phyloP scores from a whole-genome alignment of 139 green algal genomes.

The Picocystis salinarum region DNA sequence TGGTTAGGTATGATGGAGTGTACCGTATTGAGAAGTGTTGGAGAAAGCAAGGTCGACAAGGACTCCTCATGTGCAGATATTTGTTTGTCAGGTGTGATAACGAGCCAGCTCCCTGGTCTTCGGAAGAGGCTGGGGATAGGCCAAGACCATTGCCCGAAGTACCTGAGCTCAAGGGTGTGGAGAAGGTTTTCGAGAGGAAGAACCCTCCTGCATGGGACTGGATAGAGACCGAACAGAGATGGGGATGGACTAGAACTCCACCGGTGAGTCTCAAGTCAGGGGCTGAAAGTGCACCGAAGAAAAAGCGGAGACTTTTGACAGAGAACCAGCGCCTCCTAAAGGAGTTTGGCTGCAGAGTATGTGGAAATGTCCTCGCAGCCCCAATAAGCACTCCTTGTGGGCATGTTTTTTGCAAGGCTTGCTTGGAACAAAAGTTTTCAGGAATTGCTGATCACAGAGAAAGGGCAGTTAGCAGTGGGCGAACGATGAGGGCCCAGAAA shows the following conservation, averaged over 20 bases:
- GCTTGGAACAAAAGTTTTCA: conserved; percentile 49
- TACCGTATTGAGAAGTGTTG: conserved; percentile 82
- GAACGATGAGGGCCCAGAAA: conserved; percentile 43
- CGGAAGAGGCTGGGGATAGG: too few species aligned
- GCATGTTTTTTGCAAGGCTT: conserved; percentile 78
- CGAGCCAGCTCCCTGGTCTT: conserved; percentile 66
- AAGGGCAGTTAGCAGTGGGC: conserved; percentile 6
- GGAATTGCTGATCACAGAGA: conserved; percentile 9
- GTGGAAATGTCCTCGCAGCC: conserved; percentile 30
- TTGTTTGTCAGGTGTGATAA: conserved; percentile 90
- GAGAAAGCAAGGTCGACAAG: conserved; percentile 53
- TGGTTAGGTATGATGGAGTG: conserved; percentile 78
- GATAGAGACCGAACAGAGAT: conserved; percentile 13
- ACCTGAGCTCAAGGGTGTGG: conserved; percentile 9
- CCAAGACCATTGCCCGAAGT: conserved; percentile 6
- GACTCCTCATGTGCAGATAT: conserved; percentile 56
- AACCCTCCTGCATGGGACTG: conserved; percentile 9
- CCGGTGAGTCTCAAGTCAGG: conserved; percentile 5
- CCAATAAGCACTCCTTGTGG: conserved; percentile 61
- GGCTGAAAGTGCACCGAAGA: conserved; percentile 2
- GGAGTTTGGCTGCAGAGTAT: conserved; percentile 61
- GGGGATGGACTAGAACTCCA: conserved; percentile 6
- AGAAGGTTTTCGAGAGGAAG: conserved; percentile 7
- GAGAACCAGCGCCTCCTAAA: conserved; percentile 44
- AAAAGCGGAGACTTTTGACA: too few species aligned